Conservation (phyloP, 352 stramenopile species). For the Globisporangium cederbergense region DNA sequence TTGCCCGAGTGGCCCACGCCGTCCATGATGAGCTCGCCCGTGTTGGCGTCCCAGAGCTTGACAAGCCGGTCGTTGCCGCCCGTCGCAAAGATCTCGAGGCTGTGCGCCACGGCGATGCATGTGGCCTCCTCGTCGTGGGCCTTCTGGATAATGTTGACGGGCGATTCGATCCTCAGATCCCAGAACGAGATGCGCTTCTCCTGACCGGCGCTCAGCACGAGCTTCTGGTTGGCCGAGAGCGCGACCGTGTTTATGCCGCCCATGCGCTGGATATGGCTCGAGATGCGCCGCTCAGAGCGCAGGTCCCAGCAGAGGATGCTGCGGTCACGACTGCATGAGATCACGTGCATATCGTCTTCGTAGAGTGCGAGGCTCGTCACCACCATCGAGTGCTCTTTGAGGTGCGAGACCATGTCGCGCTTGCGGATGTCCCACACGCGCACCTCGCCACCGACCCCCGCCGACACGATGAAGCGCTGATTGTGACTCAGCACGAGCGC, state of each 20-base stretch:
- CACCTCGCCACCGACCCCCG: slow-evolving; percentile 82
- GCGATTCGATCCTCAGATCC: slow-evolving; percentile 86
- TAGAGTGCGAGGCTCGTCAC: slow-evolving; percentile 87
- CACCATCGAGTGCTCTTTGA: slow-evolving; percentile 90
- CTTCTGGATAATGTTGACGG: slow-evolving; percentile 73
- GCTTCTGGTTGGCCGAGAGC: slow-evolving; percentile 81
- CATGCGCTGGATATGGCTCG: slow-evolving; percentile 91
- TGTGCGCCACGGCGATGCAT: slow-evolving; percentile 86
- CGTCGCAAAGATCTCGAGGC: slow-evolving; percentile 82
- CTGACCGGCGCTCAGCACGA: slow-evolving; percentile 90
- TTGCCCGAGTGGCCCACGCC: slow-evolving; percentile 74
- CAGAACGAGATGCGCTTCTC: slow-evolving; percentile 92
- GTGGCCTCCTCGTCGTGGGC: slow-evolving; percentile 84
- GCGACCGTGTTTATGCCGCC: slow-evolving; percentile 91
- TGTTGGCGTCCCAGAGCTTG: slow-evolving; percentile 84
- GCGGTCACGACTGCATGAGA: slow-evolving; percentile 87
- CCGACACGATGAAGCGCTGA: slow-evolving; percentile 82
- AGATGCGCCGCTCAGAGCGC: slow-evolving; percentile 78
- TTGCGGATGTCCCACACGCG: slow-evolving; percentile 93
- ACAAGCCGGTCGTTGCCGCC: slow-evolving; percentile 85
- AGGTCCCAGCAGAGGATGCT: slow-evolving; percentile 93
- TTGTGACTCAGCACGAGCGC: slow-evolving; percentile 90
- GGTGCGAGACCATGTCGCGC: slow-evolving; percentile 85
- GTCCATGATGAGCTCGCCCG: slow-evolving; percentile 61
- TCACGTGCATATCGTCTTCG: slow-evolving; percentile 86